Base-by-base conservation (phyloP, 164 flowering plant species). In the Magnolia kwangsiensis region DNA sequence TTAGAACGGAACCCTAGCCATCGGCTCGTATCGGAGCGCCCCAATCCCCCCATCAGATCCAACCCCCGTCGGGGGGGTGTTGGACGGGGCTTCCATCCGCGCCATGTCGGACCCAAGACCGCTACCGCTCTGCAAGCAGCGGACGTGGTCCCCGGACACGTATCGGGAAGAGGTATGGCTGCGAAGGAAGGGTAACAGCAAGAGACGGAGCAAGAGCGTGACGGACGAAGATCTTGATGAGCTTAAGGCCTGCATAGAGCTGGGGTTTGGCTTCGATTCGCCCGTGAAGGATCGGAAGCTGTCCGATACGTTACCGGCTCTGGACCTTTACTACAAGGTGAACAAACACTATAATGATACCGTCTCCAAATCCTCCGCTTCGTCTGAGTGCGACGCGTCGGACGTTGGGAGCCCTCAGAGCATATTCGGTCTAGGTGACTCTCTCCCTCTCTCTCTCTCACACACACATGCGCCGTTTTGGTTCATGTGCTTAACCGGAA, bases 151-250 rank as follows among this genome's bases (percentile, higher is more conserved):
- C 2, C 81, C 89, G 0, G 98, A 94, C 55, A 58, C 77, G 63
- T 74, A 68, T 29, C 72, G 81, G 23, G 84, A 84, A 8, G 86
- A 80, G 81, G 89, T 86, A 11, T 94, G 98, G 98, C 78, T 74
- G 65, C 72, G 91, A 20, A 76, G 90, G 78, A 86, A 79, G 4
- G 78, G 70, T 29, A 67, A 75, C 45, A 74, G 69, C 5, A n/a
- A 18, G 6, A 77, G 82, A n/a, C 81, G 83, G 49, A 85, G 86
- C 82, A 83, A 83, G 85, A 91, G 95, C 83, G 83, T 92, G 8
- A 88, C 94, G 8, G 91, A 91, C 71, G 97, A 91, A n/a, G 98
- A 94, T 68, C 63, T 94, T 14, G 91, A 92, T 24, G 98, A 94
- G 76, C 85, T 94, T 19, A 91, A 86, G 72, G 98, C 85, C 0